Conservation (phyloP, 2,329 filamentous ascomycete species). For the Furcasterigmium furcatum region DNA sequence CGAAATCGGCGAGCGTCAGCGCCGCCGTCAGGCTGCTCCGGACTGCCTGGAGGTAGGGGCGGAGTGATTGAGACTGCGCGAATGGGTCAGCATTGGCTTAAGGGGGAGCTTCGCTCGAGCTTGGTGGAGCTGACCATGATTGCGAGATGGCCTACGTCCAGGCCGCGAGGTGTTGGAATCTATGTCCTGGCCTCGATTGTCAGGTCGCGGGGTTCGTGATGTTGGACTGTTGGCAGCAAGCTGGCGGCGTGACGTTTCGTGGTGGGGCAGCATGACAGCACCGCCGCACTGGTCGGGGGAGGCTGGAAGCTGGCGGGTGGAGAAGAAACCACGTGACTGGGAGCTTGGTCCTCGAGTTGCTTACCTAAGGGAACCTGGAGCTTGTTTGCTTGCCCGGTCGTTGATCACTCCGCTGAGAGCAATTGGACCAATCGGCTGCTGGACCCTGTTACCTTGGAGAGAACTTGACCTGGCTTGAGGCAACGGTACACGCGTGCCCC, state of each 20-base stretch:
- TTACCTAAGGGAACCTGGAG: not conserved
- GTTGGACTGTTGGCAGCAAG: constrained; percentile 11
- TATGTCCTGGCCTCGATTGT: not conserved
- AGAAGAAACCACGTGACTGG: not conserved
- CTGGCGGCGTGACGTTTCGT: constrained; percentile 28
- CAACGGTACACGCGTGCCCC: constrained; percentile 13
- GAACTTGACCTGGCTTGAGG: not conserved
- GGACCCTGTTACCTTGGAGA: constrained; percentile 5
- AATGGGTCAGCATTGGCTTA: constrained; percentile 15
- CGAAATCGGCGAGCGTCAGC: constrained; percentile 93
- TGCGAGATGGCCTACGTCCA: constrained; percentile 1
- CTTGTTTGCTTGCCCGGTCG: not conserved
- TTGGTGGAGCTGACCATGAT: constrained; percentile 9
- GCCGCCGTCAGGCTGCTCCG: constrained; percentile 91
- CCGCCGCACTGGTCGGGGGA: constrained; percentile 2
- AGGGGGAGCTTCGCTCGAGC: not conserved
- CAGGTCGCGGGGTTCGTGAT: constrained; percentile 13
- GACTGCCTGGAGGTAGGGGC: constrained; percentile 94
- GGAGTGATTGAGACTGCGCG: constrained; percentile 87
- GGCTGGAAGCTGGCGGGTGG: not conserved
- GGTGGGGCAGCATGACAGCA: constrained; percentile 20
- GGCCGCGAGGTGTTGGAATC: not conserved
- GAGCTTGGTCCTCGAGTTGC: not conserved
- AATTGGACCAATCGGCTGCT: constrained; percentile 9
- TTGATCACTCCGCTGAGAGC: not conserved